A percentile compares a stretch with the other conserved stretches of the same genome.
These are phyloP conservation scores for Solanum piurae DNA, from an alignment of 257 asterid species.

Conservation along the genomic window DNA sequence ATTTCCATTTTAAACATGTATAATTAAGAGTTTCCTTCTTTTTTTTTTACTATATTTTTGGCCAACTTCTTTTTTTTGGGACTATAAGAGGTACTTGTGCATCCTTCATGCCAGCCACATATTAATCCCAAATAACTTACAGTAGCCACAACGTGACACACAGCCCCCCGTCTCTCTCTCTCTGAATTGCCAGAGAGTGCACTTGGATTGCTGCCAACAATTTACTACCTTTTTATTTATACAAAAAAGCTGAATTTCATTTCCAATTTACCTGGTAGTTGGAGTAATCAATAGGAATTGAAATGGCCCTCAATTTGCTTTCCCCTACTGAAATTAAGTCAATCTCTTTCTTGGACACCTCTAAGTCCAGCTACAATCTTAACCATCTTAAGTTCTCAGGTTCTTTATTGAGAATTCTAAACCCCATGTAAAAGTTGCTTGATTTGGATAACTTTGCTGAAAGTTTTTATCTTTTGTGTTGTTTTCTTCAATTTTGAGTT, in stretches of 20 bases:
- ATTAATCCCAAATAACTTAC: neutral
- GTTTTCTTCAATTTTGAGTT: neutral
- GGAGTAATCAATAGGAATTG: neutral
- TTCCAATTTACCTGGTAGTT: neutral
- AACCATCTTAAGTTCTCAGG: conserved; percentile 52
- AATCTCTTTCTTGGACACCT: conserved; percentile 70
- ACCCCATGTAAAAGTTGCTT: neutral
- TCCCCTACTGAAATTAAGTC: conserved; percentile 65
- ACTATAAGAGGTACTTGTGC: neutral
- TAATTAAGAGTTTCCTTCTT: neutral
- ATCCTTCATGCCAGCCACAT: neutral
- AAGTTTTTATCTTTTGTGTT: neutral
- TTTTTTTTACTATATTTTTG: neutral
- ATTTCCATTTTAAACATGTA: neutral
- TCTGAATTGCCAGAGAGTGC: neutral
- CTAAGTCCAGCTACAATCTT: conserved; percentile 48
- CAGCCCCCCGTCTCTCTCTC: neutral
- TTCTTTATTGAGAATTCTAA: neutral
- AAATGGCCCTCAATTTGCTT: conserved; percentile 58
- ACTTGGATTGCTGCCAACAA: neutral
- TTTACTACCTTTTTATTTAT: neutral
- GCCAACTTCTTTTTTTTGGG: neutral
- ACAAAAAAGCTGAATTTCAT: neutral
- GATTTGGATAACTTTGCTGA: neutral
- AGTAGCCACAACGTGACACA: neutral